phyloP scores from a whole-genome alignment of 2,329 filamentous ascomycete genomes.

The Aspergillus alliaceus region DNA sequence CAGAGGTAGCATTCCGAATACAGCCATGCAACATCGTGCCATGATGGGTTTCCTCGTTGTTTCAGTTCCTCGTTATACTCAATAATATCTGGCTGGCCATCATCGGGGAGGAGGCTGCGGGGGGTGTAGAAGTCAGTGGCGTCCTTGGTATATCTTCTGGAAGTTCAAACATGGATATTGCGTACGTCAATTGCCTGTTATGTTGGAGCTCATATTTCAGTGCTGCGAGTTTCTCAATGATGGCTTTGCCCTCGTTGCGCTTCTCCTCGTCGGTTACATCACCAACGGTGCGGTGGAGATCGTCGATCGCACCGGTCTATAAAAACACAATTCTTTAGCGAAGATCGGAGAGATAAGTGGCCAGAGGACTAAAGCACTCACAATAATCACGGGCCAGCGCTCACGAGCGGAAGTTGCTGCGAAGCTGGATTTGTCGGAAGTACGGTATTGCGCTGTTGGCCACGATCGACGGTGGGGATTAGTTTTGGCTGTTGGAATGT shows the following conservation, averaged over 20 bases:
- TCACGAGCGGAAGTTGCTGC: constrained; percentile 80
- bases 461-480: constrained; percentile 15
- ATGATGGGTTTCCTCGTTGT: constrained; percentile 69
- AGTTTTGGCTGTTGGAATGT: background rate
- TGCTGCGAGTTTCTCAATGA: constrained; percentile 73
- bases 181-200: constrained; percentile 74
- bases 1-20: constrained; percentile 92
- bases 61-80: constrained; percentile 85
- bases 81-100: constrained; percentile 72
- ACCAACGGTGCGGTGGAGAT: constrained; percentile 69
- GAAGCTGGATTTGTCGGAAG: constrained; percentile 81
- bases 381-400: constrained; percentile 91
- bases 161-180: background rate
- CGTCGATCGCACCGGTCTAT: constrained; percentile 89
- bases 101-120: constrained; percentile 69
- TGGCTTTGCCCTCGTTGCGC: constrained; percentile 77
- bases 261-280: constrained; percentile 58
- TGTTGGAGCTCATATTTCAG: constrained; percentile 97
- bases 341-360: background rate
- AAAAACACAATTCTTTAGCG: background rate
- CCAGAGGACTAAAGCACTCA: constrained; percentile 44
- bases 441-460: constrained; percentile 68
- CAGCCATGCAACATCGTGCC: constrained; percentile 86
- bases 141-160: background rate
- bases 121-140: constrained; percentile 3